phyloP scores from a whole-genome alignment of 306 rosid species.

The Lathyrus sativus region DNA sequence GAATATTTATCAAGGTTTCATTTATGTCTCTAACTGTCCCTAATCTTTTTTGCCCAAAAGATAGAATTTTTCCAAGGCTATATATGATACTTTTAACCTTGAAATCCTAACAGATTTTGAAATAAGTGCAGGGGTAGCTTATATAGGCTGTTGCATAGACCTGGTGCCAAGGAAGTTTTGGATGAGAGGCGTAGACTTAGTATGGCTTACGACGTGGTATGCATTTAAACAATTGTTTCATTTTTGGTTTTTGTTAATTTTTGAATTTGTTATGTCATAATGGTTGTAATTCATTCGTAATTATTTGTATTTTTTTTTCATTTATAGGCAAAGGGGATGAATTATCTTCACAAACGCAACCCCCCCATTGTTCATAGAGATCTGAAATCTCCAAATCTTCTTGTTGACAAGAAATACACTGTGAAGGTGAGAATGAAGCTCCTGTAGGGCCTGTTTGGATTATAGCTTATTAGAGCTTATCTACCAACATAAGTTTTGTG shows the following conservation, averaged over 20 bases:
- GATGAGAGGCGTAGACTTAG: slow-evolving; percentile 88
- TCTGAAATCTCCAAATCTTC: slow-evolving; percentile 95
- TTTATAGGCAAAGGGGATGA: slow-evolving; percentile 96
- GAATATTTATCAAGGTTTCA: slow-evolving; percentile 92
- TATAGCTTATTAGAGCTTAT: no score
- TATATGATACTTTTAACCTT: slow-evolving; percentile 19
- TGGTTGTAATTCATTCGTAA: slow-evolving; percentile 2
- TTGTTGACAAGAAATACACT: slow-evolving; percentile 94
- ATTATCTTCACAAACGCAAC: slow-evolving; percentile 92
- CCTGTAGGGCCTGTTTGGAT: neutral
- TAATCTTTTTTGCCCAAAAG: slow-evolving; percentile 1
- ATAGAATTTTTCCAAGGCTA: slow-evolving; percentile 3
- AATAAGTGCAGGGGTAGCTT: slow-evolving; percentile 92
- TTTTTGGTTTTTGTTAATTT: slow-evolving; percentile 21
- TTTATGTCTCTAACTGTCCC: slow-evolving; percentile 27
- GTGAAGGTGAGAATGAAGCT: slow-evolving; percentile 70
- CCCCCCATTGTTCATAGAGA: slow-evolving; percentile 99
- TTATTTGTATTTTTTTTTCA: slow-evolving; percentile 33
- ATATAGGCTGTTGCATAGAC: slow-evolving; percentile 85
- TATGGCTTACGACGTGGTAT: slow-evolving; percentile 98
- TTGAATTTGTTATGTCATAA: slow-evolving; percentile 28
- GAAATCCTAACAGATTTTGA: slow-evolving; percentile 36
- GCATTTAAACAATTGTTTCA: slow-evolving; percentile 37
- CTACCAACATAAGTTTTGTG: no score
- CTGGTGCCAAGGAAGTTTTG: slow-evolving; percentile 75